phyloP scores from a whole-genome alignment of 352 stramenopile species.

The Phytopythium mirpurense region DNA sequence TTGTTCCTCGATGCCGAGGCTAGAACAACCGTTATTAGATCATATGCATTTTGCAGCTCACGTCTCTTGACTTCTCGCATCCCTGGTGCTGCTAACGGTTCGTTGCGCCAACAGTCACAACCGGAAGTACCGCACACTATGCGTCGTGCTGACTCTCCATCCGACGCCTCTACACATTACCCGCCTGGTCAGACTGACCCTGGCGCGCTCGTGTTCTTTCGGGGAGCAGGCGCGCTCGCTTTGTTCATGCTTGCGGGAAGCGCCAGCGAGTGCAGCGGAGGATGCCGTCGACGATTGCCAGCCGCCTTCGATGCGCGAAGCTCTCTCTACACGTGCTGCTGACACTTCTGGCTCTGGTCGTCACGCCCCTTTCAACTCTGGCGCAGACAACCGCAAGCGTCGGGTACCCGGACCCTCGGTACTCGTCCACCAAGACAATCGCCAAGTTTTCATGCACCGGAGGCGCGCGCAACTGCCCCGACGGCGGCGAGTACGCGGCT shows the following conservation, averaged over 20 bases:
- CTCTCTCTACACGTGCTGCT: background rate
- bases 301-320: too few relatives aligned
- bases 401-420: conserved; percentile 59
- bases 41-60: too few relatives aligned
- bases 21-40: too few relatives aligned
- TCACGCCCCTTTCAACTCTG: background rate
- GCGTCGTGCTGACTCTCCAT: background rate
- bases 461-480: conserved; percentile 57
- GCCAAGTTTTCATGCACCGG: conserved; percentile 69
- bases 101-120: background rate
- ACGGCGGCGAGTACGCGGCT: conserved; percentile 57
- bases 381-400: conserved; percentile 55
- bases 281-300: background rate
- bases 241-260: background rate
- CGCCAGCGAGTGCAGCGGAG: background rate
- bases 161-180: background rate
- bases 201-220: background rate
- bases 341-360: background rate
- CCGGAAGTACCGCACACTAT: background rate
- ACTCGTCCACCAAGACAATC: conserved; percentile 43
- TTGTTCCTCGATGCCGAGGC: background rate
- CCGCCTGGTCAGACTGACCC: background rate
- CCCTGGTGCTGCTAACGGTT: background rate
- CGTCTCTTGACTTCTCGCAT: background rate
- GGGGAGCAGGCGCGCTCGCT: background rate